Conservation (phyloP, 345 rosid species). For the Balakata baccata region DNA sequence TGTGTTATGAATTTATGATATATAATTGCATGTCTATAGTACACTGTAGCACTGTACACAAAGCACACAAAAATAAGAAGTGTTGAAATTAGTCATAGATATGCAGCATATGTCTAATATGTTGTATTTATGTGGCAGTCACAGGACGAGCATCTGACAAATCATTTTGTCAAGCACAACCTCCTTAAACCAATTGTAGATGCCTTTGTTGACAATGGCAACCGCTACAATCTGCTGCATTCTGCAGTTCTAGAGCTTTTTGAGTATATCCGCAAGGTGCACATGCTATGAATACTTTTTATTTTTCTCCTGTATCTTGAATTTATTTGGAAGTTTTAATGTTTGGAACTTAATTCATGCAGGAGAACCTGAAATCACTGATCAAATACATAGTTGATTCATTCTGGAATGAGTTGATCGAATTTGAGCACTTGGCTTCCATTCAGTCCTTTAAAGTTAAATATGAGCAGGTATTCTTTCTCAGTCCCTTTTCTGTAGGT, state of each 20-base stretch:
- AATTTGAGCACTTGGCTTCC: constrained; percentile 54
- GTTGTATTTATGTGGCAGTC: constrained; percentile 14
- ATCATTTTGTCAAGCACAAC: constrained; percentile 78
- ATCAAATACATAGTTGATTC: constrained; percentile 73
- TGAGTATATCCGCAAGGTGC: constrained; percentile 89
- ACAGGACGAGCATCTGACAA: constrained; percentile 86
- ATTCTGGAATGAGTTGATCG: constrained; percentile 73
- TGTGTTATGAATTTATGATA: background rate
- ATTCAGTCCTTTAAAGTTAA: constrained; percentile 63
- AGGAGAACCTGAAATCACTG: constrained; percentile 81
- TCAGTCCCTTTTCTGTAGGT: constrained; percentile 13
- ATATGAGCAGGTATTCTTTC: constrained; percentile 63
- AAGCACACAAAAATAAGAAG: background rate
- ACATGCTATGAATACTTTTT: constrained; percentile 2
- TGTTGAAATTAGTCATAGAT: background rate
- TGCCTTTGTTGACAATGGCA: constrained; percentile 82
- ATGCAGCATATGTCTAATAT: constrained; percentile 7
- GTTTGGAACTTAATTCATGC: constrained; percentile 28
- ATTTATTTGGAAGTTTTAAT: constrained; percentile 16
- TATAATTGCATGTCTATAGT: too few species aligned
- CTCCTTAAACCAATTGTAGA: constrained; percentile 79
- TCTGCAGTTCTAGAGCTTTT: constrained; percentile 90
- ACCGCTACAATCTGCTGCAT: constrained; percentile 85
- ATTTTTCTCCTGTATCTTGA: constrained; percentile 10
- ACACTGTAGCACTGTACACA: too few species aligned